Conservation (phyloP, 768 basidiomycete genomes). For the Gautieria morchelliformis region DNA sequence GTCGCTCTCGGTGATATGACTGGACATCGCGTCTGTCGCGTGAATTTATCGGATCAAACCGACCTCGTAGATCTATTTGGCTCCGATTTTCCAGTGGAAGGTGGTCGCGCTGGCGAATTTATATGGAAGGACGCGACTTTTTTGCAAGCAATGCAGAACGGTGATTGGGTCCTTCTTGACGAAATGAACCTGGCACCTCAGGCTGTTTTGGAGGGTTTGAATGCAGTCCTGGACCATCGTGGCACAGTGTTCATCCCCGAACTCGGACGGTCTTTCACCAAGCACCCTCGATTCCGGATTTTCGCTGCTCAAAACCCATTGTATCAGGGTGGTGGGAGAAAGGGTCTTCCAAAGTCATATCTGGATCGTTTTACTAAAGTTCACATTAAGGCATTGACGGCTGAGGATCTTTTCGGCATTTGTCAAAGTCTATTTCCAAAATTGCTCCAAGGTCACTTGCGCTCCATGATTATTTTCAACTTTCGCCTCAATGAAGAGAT, state of each 20-base stretch:
- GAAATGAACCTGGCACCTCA: slow-evolving; percentile 99
- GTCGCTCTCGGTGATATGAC: slow-evolving; percentile 74
- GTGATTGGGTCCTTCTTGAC: slow-evolving; percentile 95
- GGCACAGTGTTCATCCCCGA: slow-evolving; percentile 94
- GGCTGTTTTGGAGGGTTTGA: slow-evolving; percentile 92
- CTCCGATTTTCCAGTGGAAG: slow-evolving; percentile 90
- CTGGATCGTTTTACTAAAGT: slow-evolving; percentile 98
- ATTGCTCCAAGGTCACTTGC: slow-evolving; percentile 42
- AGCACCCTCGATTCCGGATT: slow-evolving; percentile 91
- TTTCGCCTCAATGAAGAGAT: slow-evolving; percentile 57
- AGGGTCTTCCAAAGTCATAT: slow-evolving; percentile 95
- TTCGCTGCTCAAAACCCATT: slow-evolving; percentile 98
- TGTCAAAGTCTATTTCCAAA: slow-evolving; percentile 66
- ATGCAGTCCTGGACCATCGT: slow-evolving; percentile 91
- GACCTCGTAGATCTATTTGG: slow-evolving; percentile 95
- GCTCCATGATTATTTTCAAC: slow-evolving; percentile 79
- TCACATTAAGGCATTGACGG: slow-evolving; percentile 75
- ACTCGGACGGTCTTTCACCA: slow-evolving; percentile 75
- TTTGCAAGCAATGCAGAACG: slow-evolving; percentile 84
- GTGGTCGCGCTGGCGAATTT: slow-evolving; percentile 85
- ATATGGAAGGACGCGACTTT: slow-evolving; percentile 98
- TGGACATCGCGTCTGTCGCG: slow-evolving; percentile 75
- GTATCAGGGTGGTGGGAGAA: slow-evolving; percentile 92
- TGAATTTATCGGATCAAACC: slow-evolving; percentile 97
- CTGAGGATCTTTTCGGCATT: slow-evolving; percentile 68